Evolutionary conservation across 345 rosid genomes (phyloP).

Genomic region (Nasturtium officinale): DNA sequence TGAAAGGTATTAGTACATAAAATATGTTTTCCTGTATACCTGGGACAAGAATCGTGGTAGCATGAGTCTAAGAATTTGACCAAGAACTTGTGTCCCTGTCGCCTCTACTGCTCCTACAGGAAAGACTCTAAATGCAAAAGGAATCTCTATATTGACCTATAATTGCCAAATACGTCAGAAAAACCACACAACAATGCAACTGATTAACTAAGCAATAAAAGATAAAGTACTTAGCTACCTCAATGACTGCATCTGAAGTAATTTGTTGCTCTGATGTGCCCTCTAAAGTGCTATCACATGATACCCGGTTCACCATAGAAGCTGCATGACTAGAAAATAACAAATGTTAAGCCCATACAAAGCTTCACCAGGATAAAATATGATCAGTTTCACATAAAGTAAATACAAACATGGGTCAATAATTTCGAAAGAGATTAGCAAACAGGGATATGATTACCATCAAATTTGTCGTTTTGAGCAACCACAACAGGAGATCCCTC

Average conservation of each 20-base stretch:
- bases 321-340: constrained; percentile 63
- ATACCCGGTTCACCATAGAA: constrained; percentile 83
- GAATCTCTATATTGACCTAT: constrained; percentile 82
- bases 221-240: constrained; percentile 50
- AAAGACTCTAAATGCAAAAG: constrained; percentile 73
- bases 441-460: constrained; percentile 58
- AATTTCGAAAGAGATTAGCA: background rate
- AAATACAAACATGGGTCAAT: background rate
- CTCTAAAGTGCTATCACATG: constrained; percentile 52
- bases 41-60: constrained; percentile 93
- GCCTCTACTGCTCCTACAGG: constrained; percentile 76
- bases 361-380: background rate
- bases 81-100: constrained; percentile 78
- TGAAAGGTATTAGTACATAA: background rate
- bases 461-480: constrained; percentile 92
- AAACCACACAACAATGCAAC: background rate
- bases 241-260: constrained; percentile 86
- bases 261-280: constrained; percentile 57
- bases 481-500: constrained; percentile 91
- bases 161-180: constrained; percentile 6
- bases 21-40: constrained; percentile 49
- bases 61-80: constrained; percentile 77
- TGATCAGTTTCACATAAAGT: constrained; percentile 19
- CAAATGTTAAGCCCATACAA: constrained; percentile 33
- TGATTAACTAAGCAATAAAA: background rate